Evolutionary conservation across 441 rosid genomes (phyloP).

Genomic region (Adansonia gregorii): DNA sequence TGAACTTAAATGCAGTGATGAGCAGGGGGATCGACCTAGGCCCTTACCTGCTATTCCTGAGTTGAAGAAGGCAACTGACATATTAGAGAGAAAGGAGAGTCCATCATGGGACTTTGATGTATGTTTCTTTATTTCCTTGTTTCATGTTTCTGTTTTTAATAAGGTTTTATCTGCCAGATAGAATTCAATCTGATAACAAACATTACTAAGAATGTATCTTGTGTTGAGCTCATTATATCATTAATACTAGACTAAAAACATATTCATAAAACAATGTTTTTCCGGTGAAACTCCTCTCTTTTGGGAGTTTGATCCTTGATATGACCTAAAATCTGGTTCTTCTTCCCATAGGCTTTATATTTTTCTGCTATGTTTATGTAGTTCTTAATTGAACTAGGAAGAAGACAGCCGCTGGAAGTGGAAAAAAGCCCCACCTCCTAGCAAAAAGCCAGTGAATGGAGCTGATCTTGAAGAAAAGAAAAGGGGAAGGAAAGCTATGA

Average conservation of each 20-base stretch:
- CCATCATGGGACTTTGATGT: constrained; percentile 75
- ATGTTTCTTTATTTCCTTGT: constrained; percentile 19
- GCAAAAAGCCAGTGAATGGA: constrained; percentile 40
- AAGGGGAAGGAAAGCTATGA: constrained; percentile 34
- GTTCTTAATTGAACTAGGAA: constrained; percentile 40
- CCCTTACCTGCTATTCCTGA: constrained; percentile 59
- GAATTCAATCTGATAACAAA: neutral
- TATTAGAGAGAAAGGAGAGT: constrained; percentile 51
- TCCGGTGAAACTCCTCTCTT: neutral
- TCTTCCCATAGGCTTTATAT: neutral
- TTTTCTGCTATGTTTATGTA: neutral
- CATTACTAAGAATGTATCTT: neutral
- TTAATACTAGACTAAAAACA: neutral
- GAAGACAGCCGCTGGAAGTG: constrained; percentile 57
- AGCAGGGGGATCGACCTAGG: constrained; percentile 67
- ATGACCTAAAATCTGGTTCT: neutral
- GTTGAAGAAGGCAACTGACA: constrained; percentile 48
- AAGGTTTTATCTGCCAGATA: neutral
- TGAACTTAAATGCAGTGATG: constrained; percentile 44
- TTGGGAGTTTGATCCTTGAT: neutral
- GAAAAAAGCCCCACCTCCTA: constrained; percentile 56
- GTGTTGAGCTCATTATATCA: neutral
- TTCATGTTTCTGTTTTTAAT: neutral
- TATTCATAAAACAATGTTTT: neutral
- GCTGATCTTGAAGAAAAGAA: constrained; percentile 35